phyloP scores from a whole-genome alignment of 257 asterid species.

The Thymus quinquecostatus region DNA sequence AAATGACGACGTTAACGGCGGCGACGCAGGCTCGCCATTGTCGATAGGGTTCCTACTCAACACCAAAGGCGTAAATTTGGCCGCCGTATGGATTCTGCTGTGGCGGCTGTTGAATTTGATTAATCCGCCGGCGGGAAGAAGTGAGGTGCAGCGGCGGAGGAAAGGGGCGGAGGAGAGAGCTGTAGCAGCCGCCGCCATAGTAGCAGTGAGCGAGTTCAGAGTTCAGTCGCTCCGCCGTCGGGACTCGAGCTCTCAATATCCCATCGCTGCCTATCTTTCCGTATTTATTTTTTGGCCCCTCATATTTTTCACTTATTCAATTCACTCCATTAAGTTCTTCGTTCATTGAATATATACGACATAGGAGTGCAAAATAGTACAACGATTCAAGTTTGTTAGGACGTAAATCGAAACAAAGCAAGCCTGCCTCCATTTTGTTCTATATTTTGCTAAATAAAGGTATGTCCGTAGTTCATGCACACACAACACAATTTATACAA shows the following conservation, averaged over 20 bases:
- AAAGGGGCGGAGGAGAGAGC: conserved; percentile 36
- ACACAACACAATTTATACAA: not conserved
- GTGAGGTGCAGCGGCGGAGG: conserved; percentile 30
- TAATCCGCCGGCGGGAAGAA: conserved; percentile 12
- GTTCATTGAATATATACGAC: too few species aligned
- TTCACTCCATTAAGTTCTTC: not conserved
- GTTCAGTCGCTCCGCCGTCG: not conserved
- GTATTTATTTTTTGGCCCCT: conserved; percentile 21
- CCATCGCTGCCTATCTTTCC: not conserved
- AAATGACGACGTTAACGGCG: not conserved
- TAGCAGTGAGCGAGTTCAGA: not conserved
- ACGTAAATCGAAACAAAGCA: too few species aligned
- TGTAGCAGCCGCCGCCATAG: conserved; percentile 38
- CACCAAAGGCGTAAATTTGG: conserved; percentile 24
- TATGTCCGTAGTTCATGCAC: not conserved
- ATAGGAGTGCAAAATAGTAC: too few species aligned
- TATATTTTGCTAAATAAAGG: not conserved
- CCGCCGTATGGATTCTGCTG: not conserved
- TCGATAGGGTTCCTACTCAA: conserved; percentile 5
- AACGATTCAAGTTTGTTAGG: not conserved
- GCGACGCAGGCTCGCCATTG: not conserved
- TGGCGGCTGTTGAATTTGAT: conserved; percentile 8
- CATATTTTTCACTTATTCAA: not conserved
- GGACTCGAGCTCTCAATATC: not conserved
- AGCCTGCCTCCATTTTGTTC: too few species aligned